Evolutionary conservation across 2,329 filamentous ascomycete species (phyloP).

Genomic region (Helotiales sp.): DNA sequence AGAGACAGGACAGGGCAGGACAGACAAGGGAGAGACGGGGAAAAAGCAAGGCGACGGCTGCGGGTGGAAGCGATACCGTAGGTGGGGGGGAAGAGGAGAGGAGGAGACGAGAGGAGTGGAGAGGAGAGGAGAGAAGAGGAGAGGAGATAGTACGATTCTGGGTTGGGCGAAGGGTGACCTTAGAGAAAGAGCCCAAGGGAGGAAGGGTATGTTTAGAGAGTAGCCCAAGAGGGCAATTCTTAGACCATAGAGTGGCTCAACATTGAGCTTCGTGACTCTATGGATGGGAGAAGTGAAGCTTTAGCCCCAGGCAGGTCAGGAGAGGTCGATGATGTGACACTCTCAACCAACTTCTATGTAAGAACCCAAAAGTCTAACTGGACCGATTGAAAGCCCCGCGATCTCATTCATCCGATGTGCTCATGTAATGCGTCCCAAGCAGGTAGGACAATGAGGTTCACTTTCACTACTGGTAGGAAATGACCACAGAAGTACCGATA

Average conservation of each 20-base stretch:
- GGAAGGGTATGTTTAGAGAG: not conserved
- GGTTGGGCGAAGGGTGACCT: constrained; percentile 9
- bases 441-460: not conserved
- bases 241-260: not conserved
- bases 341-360: not conserved
- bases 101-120: not conserved
- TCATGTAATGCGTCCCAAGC: not conserved
- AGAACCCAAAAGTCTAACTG: not conserved
- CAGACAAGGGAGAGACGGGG: constrained; percentile 7
- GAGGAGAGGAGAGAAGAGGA: not conserved
- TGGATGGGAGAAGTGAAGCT: not conserved
- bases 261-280: not conserved
- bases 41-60: constrained; percentile 38
- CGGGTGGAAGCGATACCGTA: constrained; percentile 4
- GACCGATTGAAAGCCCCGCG: not conserved
- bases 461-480: not conserved
- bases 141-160: not conserved
- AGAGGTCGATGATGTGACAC: not conserved
- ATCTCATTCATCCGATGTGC: not conserved
- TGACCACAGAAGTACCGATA: not conserved
- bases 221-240: not conserved
- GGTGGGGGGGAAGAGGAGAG: not conserved
- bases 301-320: not conserved
- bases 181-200: constrained; percentile 3
- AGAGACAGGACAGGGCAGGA: constrained; percentile 5